Conservation (phyloP, 2,329 filamentous ascomycete genomes). For the Geosmithia flava region DNA sequence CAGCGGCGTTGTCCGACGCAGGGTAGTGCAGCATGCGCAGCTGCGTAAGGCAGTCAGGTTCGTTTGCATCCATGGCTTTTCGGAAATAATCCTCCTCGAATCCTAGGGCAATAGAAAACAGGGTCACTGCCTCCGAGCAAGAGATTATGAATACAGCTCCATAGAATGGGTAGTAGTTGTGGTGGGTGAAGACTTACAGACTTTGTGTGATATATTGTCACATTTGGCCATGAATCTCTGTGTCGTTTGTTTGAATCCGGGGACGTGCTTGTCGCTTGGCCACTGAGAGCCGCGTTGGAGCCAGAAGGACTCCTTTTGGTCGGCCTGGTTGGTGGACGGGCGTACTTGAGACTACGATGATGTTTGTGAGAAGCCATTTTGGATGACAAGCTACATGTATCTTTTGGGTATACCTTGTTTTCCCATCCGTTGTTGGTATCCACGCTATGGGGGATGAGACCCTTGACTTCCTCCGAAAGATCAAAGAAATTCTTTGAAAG, state of each 20-base stretch:
- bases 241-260: conserved; percentile 24
- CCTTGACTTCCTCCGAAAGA: conserved; percentile 29
- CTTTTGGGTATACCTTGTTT: conserved; percentile 25
- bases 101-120: conserved; percentile 34
- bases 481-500: conserved; percentile 27
- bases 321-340: conserved; percentile 33
- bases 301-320: conserved; percentile 41
- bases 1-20: conserved; percentile 10
- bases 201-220: conserved; percentile 30
- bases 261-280: conserved; percentile 25
- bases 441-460: conserved; percentile 29
- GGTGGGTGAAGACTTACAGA: conserved; percentile 20
- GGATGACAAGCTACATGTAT: too few relatives aligned
- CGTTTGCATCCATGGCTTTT: conserved; percentile 29
- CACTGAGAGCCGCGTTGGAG: conserved; percentile 36
- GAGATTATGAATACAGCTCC: not conserved
- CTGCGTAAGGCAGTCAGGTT: conserved; percentile 33
- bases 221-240: conserved; percentile 33
- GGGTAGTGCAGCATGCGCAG: conserved; percentile 36
- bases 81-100: conserved; percentile 36
- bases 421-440: conserved; percentile 40
- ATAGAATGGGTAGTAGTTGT: not conserved
- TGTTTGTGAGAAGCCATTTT: too few relatives aligned
- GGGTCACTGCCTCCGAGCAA: too few relatives aligned
- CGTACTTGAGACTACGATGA: conserved; percentile 32